Percentiles rank a stretch among this genome's conserved stretches.
phyloP scores from a whole-genome alignment of 2,329 filamentous ascomycete genomes.

The Colletotrichum tamarilloi region DNA sequence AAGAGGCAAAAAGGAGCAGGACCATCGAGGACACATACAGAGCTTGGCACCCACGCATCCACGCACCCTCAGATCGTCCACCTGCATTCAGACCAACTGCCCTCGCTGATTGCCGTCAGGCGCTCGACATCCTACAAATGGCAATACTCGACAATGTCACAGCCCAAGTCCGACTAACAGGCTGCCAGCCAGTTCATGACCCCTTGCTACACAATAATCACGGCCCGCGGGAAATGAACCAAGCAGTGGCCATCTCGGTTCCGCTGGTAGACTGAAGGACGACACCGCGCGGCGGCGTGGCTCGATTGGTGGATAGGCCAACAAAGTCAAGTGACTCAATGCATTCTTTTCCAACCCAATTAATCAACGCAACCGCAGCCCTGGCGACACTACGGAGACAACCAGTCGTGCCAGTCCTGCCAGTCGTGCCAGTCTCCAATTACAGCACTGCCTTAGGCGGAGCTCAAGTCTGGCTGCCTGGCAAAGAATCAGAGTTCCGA shows the following conservation, averaged over 20 bases:
- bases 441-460: slow-evolving; percentile 14
- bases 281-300: background rate
- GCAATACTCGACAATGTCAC: background rate
- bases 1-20: background rate
- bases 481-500: slow-evolving; percentile 6
- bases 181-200: background rate
- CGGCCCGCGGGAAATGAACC: background rate
- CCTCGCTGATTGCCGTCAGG: slow-evolving; percentile 18
- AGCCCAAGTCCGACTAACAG: background rate
- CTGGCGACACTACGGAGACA: background rate
- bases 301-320: slow-evolving; percentile 1
- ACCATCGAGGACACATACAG: background rate
- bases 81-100: background rate
- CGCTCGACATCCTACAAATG: background rate
- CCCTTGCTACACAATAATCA: slow-evolving; percentile 1
- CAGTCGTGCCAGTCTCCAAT: background rate
- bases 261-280: background rate
- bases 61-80: background rate
- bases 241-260: background rate
- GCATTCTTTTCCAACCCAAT: slow-evolving; percentile 3
- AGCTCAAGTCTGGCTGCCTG: slow-evolving; percentile 5
- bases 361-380: slow-evolving; percentile 14
- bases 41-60: background rate
- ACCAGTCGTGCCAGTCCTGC: background rate
- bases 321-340: slow-evolving; percentile 25